These are phyloP conservation scores for Leccinum subtestaceum DNA, from an alignment of 768 basidiomycete genomes.

Conservation along the genomic window DNA sequence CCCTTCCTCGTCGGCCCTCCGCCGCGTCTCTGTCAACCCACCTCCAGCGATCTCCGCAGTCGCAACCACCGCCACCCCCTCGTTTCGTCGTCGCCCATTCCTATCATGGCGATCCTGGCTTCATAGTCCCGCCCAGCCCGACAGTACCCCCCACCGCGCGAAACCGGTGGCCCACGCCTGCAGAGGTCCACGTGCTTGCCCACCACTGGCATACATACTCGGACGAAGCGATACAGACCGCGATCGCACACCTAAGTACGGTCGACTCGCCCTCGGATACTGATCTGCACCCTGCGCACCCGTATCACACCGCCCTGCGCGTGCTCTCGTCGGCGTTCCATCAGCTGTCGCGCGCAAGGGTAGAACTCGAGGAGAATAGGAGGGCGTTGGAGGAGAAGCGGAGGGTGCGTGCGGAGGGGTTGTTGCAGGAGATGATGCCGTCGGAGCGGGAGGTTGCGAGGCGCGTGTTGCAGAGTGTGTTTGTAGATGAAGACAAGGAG, in stretches of 20 bases:
- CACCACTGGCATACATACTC: conserved; percentile 78
- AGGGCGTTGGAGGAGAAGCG: conserved; percentile 59
- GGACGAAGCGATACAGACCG: conserved; percentile 67
- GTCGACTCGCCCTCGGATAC: conserved; percentile 43
- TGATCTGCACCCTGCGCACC: conserved; percentile 45
- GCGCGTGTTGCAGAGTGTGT: conserved; percentile 65
- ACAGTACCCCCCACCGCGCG: conserved; percentile 7
- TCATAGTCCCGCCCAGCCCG: conserved; percentile 38
- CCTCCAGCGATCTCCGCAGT: conserved; percentile 37
- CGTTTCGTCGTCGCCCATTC: conserved; percentile 44
- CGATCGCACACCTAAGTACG: conserved; percentile 49
- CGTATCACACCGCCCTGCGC: conserved; percentile 67
- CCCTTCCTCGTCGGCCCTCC: conserved; percentile 28
- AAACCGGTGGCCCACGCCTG: conserved; percentile 8
- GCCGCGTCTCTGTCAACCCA: conserved; percentile 39
- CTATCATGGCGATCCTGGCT: conserved; percentile 21
- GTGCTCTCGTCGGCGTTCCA: conserved; percentile 66
- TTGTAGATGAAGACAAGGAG: conserved; percentile 40
- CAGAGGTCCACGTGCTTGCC: conserved; percentile 51
- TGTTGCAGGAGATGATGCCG: conserved; percentile 54
- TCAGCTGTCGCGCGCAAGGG: conserved; percentile 50
- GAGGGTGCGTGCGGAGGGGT: conserved; percentile 47
- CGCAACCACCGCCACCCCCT: conserved; percentile 24
- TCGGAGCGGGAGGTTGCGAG: conserved; percentile 68
- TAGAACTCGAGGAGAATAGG: conserved; percentile 64